Conservation (phyloP, 768 basidiomycete genomes). For the Agaricus bisporus region DNA sequence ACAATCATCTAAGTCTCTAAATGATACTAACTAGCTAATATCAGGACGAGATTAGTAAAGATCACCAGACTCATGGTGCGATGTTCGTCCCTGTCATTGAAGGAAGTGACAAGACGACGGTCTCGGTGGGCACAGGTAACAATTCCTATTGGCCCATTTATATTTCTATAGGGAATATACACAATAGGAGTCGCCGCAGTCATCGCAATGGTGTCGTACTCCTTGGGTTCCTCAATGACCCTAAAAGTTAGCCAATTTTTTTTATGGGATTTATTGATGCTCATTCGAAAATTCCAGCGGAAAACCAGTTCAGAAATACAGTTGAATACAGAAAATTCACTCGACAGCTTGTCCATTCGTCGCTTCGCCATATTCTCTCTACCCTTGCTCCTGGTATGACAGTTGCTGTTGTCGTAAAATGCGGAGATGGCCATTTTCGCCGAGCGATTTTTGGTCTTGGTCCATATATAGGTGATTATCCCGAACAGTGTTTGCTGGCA, state of each 20-base stretch:
- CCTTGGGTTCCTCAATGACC: too few species aligned
- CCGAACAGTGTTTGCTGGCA: slow-evolving; percentile 20
- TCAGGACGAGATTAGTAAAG: too few species aligned
- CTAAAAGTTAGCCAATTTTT: too few species aligned
- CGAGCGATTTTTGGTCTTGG: slow-evolving; percentile 20
- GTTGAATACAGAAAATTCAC: background rate
- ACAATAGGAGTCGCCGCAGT: too few species aligned
- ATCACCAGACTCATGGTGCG: too few species aligned
- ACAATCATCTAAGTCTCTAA: too few species aligned
- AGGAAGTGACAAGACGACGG: slow-evolving; percentile 29
- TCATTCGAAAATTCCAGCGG: background rate
- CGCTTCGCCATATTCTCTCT: background rate
- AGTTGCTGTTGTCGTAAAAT: slow-evolving; percentile 14
- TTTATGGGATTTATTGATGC: too few species aligned
- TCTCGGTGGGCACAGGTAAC: slow-evolving; percentile 30
- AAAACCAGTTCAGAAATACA: background rate
- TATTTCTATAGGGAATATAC: slow-evolving; percentile 12
- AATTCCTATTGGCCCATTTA: slow-evolving; percentile 31
- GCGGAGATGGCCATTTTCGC: slow-evolving; percentile 21
- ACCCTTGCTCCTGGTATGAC: background rate
- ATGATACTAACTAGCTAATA: too few species aligned
- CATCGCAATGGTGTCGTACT: too few species aligned
- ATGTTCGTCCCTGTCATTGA: too few species aligned
- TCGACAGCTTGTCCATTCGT: background rate
- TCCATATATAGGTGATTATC: slow-evolving; percentile 25